These are phyloP conservation scores for Eucalyptus lansdowneana DNA, from an alignment of 345 rosid genomes.

Conservation along the genomic window DNA sequence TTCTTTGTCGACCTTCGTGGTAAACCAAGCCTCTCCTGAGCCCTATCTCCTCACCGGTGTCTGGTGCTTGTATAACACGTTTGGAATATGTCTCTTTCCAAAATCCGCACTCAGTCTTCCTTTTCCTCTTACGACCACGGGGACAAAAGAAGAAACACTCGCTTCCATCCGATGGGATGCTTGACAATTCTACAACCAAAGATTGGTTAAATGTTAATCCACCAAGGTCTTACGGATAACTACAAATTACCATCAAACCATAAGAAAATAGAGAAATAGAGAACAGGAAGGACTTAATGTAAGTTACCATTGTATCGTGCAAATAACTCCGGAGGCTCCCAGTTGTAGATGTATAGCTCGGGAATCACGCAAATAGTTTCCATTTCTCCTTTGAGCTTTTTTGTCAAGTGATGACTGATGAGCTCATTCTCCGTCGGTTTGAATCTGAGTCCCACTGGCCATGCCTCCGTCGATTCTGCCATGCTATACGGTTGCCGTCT, in stretches of 20 bases:
- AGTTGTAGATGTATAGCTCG: neutral
- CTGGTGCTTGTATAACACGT: neutral
- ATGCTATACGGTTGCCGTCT: neutral
- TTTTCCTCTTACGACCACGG: neutral
- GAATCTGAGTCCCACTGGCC: neutral
- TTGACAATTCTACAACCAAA: neutral
- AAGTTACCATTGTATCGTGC: neutral
- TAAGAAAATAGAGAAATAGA: neutral
- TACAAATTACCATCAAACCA: neutral
- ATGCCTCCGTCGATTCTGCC: neutral
- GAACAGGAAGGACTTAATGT: neutral
- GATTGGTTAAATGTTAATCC: neutral
- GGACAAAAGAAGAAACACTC: neutral
- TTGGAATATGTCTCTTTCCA: too few relatives aligned
- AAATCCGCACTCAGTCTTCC: neutral
- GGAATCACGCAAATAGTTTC: neutral
- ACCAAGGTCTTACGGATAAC: neutral
- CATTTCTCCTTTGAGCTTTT: neutral
- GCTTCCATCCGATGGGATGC: neutral
- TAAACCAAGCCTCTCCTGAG: neutral
- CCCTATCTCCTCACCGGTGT: neutral
- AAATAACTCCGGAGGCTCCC: neutral
- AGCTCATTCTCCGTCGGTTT: neutral
- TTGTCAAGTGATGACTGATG: neutral
- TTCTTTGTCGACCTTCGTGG: neutral